These are phyloP conservation scores for Candida chilensis DNA, from an alignment of 805 yeast species.

Conservation along the genomic window DNA sequence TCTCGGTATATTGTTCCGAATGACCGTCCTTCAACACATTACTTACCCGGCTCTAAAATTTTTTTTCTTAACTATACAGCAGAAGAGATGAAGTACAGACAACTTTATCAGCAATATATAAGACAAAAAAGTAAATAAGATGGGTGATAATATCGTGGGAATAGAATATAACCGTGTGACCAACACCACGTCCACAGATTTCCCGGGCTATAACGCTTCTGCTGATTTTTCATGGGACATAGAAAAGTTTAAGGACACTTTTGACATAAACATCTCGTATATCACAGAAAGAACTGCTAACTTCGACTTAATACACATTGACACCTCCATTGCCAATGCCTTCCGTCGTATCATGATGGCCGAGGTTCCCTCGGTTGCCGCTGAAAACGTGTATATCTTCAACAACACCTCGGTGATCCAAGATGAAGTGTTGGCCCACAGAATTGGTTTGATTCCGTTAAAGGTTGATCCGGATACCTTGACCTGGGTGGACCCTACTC, in stretches of 20 bases:
- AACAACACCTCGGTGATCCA: constrained; percentile 96
- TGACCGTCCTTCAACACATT: no score
- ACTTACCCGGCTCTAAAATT: no score
- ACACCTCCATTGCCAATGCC: constrained; percentile 92
- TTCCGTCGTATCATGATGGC: constrained; percentile 95
- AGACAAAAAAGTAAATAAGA: no score
- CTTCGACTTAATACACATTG: constrained; percentile 80
- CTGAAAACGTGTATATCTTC: constrained; percentile 83
- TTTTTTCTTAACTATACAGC: no score
- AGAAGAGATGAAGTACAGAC: no score
- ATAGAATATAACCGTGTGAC: constrained; percentile 88
- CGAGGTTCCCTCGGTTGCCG: constrained; percentile 94
- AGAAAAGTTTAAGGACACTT: constrained; percentile 62
- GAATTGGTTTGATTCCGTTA: constrained; percentile 89
- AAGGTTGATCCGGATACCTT: constrained; percentile 85
- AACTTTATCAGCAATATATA: no score
- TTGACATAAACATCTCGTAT: constrained; percentile 60
- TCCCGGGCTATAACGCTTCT: constrained; percentile 72
- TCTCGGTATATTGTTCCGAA: no score
- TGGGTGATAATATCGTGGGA: constrained; percentile 72
- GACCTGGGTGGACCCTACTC: constrained; percentile 67
- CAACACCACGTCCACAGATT: constrained; percentile 81
- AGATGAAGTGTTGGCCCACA: constrained; percentile 93
- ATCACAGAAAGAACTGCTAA: constrained; percentile 65
- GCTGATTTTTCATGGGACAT: constrained; percentile 76